Conservation (phyloP, 2,329 filamentous ascomycete species). For the Diaporthe capsici region DNA sequence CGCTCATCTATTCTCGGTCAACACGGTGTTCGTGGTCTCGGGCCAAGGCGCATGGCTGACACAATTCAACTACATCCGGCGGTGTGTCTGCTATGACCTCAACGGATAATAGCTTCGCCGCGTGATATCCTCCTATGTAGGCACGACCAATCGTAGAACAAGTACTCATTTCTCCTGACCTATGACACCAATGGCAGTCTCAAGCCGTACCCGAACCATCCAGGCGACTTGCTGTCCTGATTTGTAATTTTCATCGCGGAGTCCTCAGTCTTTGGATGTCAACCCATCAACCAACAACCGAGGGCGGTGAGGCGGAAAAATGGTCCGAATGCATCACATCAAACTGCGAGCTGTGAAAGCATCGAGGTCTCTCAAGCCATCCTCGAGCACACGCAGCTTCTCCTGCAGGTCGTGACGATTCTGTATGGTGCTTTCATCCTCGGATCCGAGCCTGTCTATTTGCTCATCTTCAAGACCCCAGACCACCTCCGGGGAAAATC, state of each 20-base stretch:
- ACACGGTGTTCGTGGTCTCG: not conserved
- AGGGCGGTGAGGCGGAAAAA: not conserved
- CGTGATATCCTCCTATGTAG: too few relatives aligned
- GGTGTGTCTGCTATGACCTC: not conserved
- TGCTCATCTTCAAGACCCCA: slow-evolving; percentile 46
- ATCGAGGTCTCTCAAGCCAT: slow-evolving; percentile 46
- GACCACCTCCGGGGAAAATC: slow-evolving; percentile 46
- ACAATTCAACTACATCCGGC: not conserved
- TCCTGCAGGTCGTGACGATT: slow-evolving; percentile 43
- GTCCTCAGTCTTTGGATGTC: too few relatives aligned
- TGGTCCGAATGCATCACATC: not conserved
- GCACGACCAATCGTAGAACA: not conserved
- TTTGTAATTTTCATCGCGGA: not conserved
- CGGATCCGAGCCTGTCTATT: slow-evolving; percentile 46
- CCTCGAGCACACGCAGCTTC: slow-evolving; percentile 45
- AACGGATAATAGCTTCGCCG: not conserved
- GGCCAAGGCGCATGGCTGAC: slow-evolving; percentile 18
- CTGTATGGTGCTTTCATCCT: slow-evolving; percentile 45
- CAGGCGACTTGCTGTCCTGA: not conserved
- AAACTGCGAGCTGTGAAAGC: slow-evolving; percentile 46
- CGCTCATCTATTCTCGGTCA: slow-evolving; percentile 4
- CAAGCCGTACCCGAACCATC: not conserved
- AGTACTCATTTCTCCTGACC: not conserved
- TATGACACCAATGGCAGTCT: not conserved
- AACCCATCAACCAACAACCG: not conserved